Percentiles rank a stretch among this genome's conserved stretches.
phyloP scores from a whole-genome alignment of 2,329 filamentous ascomycete genomes.

The Trichoderma atrobrunneum region DNA sequence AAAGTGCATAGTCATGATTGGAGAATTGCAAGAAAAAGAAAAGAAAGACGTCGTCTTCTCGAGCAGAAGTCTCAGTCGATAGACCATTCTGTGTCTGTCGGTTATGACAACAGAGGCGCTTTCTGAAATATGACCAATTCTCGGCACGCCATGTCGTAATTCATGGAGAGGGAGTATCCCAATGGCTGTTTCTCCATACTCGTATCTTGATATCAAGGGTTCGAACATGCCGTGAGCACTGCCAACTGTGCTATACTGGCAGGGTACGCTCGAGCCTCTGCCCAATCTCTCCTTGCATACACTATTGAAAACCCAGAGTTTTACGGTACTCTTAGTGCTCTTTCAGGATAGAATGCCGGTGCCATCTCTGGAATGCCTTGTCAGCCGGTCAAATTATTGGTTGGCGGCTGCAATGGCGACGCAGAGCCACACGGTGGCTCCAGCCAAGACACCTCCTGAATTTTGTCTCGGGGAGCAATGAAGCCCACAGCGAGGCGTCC shows the following conservation, averaged over 20 bases:
- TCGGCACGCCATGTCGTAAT: not conserved
- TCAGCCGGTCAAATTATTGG: not conserved
- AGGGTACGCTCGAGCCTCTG: not conserved
- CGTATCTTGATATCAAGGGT: not conserved
- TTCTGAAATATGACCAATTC: not conserved
- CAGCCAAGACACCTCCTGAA: not conserved
- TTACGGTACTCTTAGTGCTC: not conserved
- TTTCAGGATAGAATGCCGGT: not conserved
- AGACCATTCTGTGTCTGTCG: not conserved
- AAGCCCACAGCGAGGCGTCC: not conserved
- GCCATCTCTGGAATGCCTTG: not conserved
- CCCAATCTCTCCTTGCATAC: conserved; percentile 5
- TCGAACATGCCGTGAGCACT: not conserved
- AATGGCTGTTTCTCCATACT: not conserved
- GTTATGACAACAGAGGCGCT: not conserved
- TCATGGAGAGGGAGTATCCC: not conserved
- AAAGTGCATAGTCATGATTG: not conserved
- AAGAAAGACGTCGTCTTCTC: not conserved
- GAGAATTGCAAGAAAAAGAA: not conserved
- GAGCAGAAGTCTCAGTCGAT: not conserved
- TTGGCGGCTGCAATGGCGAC: not conserved
- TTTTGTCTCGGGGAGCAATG: not conserved
- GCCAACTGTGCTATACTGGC: not conserved
- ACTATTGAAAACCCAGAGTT: conserved; percentile 8
- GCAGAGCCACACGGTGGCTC: not conserved